Evolutionary conservation across 495 filamentous ascomycete species (phyloP).

Genomic region (Terfezia boudieri): DNA sequence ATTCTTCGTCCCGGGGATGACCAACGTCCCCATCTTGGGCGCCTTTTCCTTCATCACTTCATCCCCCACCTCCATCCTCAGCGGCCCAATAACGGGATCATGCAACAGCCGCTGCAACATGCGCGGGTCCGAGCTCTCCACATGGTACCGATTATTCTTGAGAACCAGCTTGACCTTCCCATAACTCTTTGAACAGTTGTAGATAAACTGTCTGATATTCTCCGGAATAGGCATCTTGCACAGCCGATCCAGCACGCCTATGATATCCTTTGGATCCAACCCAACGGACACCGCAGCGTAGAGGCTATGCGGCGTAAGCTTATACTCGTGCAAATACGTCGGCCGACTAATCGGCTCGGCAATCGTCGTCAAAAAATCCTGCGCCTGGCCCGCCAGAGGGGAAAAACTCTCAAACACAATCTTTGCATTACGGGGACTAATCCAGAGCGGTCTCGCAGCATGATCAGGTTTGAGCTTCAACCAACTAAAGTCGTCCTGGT

Average conservation of each 20-base stretch:
- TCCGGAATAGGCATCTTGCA: slow-evolving; percentile 68
- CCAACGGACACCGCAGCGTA: slow-evolving; percentile 92
- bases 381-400: slow-evolving; percentile 58
- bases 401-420: slow-evolving; percentile 95
- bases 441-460: slow-evolving; percentile 71
- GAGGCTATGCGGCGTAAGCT: slow-evolving; percentile 70
- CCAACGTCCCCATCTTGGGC: slow-evolving; percentile 68
- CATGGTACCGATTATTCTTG: slow-evolving; percentile 80
- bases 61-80: slow-evolving; percentile 33
- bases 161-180: slow-evolving; percentile 90
- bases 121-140: slow-evolving; percentile 69
- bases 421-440: slow-evolving; percentile 59
- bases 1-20: slow-evolving; percentile 87
- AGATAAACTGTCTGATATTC: slow-evolving; percentile 57
- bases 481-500: slow-evolving; percentile 58
- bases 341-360: slow-evolving; percentile 82
- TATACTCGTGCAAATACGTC: slow-evolving; percentile 76
- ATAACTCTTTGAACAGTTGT: slow-evolving; percentile 65
- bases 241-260: slow-evolving; percentile 62
- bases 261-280: slow-evolving; percentile 67
- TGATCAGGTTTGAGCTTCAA: slow-evolving; percentile 70
- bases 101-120: slow-evolving; percentile 65
- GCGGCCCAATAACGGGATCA: slow-evolving; percentile 44
- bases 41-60: slow-evolving; percentile 60
- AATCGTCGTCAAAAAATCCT: slow-evolving; percentile 88